phyloP scores from a whole-genome alignment of 371 early-diverging fungal species.

The Globomyces sp. region DNA sequence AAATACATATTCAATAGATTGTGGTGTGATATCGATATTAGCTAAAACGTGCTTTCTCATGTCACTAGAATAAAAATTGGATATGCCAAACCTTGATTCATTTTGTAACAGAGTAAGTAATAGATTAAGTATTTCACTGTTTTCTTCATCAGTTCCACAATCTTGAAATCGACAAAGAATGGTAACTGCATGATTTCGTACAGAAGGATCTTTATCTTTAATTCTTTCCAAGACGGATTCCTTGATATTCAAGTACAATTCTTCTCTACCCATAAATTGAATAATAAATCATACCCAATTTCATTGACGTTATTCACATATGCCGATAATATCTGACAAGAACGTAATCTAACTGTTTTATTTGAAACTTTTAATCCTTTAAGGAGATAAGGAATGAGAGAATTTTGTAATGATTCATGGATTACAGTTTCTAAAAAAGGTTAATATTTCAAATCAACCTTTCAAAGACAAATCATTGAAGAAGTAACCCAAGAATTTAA shows the following conservation, averaged over 20 bases:
- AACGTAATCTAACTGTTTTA: slow-evolving; percentile 12
- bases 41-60: slow-evolving; percentile 80
- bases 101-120: slow-evolving; percentile 63
- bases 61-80: slow-evolving; percentile 49
- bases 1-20: slow-evolving; percentile 67
- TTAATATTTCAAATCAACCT: background rate
- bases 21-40: slow-evolving; percentile 63
- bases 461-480: slow-evolving; percentile 1
- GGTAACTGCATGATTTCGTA: slow-evolving; percentile 77
- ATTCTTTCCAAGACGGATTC: slow-evolving; percentile 65
- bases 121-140: slow-evolving; percentile 60
- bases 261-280: slow-evolving; percentile 54
- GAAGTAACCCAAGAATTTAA: slow-evolving; percentile 8
- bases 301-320: background rate
- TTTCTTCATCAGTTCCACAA: slow-evolving; percentile 56
- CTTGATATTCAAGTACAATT: slow-evolving; percentile 67
- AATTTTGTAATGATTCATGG: background rate
- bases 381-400: slow-evolving; percentile 1
- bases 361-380: slow-evolving; percentile 1
- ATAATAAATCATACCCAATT: background rate
- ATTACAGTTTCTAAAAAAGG: background rate
- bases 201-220: slow-evolving; percentile 77
- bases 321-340: background rate
- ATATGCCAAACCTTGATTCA: slow-evolving; percentile 57
- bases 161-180: slow-evolving; percentile 76